Conservation (phyloP, 208 protist species). For the Kentomonas sorsogonicus region DNA sequence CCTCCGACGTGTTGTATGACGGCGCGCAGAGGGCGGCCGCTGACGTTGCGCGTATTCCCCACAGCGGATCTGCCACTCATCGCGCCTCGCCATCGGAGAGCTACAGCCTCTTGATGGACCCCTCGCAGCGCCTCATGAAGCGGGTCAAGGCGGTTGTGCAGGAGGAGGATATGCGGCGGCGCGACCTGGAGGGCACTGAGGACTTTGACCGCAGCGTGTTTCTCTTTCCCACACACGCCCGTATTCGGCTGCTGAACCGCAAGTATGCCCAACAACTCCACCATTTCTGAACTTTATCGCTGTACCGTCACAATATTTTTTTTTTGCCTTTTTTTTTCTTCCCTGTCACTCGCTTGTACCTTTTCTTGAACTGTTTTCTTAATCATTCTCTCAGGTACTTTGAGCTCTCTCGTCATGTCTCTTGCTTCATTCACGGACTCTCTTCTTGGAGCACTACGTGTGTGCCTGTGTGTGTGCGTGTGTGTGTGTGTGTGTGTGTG, state of each 20-base stretch:
- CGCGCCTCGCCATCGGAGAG: too few relatives aligned
- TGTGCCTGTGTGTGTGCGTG: too few relatives aligned
- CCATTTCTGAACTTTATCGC: conserved; percentile 2
- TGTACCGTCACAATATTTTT: neutral
- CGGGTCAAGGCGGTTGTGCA: conserved; percentile 31
- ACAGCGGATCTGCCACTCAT: too few relatives aligned
- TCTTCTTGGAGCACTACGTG: too few relatives aligned
- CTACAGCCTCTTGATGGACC: too few relatives aligned
- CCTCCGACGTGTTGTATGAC: too few relatives aligned
- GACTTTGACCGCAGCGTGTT: conserved; percentile 56
- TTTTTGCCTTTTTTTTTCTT: conserved; percentile 11
- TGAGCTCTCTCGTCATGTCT: too few relatives aligned
- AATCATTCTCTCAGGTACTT: too few relatives aligned
- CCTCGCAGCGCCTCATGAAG: neutral
- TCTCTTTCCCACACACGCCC: conserved; percentile 44
- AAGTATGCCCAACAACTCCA: conserved; percentile 2
- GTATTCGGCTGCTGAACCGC: conserved; percentile 32
- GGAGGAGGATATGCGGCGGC: conserved; percentile 64
- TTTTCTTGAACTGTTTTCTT: conserved; percentile 7
- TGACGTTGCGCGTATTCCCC: too few relatives aligned
- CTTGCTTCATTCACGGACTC: too few relatives aligned
- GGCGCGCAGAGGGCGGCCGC: too few relatives aligned
- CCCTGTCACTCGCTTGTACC: conserved; percentile 4
- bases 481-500: too few relatives aligned
- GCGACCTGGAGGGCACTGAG: conserved; percentile 61